Percentiles rank a stretch among this genome's conserved stretches.
Conservation (phyloP, 2,329 filamentous ascomycete species). For the Fusarium citri region DNA sequence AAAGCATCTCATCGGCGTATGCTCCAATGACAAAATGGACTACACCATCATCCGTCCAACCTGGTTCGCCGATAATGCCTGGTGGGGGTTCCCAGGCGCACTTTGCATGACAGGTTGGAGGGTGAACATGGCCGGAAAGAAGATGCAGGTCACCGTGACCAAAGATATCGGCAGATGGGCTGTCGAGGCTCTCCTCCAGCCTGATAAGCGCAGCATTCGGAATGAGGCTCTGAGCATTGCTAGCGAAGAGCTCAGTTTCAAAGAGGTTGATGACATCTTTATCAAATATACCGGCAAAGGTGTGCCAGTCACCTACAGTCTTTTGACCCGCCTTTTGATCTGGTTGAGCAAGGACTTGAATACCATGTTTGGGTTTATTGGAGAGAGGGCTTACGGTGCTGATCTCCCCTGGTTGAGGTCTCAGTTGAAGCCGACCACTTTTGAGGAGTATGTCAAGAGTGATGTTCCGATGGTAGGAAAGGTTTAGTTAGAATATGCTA, state of each 20-base stretch:
- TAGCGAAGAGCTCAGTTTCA: constrained; percentile 43
- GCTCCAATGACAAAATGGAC: constrained; percentile 34
- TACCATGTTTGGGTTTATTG: constrained; percentile 42
- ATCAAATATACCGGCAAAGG: constrained; percentile 34
- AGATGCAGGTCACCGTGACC: constrained; percentile 41
- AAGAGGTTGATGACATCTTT: constrained; percentile 38
- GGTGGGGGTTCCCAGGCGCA: constrained; percentile 42
- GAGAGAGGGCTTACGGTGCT: constrained; percentile 37
- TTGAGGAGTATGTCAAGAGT: constrained; percentile 36
- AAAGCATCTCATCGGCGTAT: constrained; percentile 61
- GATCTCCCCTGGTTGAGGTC: constrained; percentile 34
- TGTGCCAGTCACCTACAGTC: constrained; percentile 38
- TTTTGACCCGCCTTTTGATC: constrained; percentile 35
- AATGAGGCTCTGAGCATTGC: constrained; percentile 43
- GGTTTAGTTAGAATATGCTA: background rate
- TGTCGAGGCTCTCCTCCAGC: constrained; percentile 27
- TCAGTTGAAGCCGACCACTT: constrained; percentile 39
- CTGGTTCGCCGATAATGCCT: constrained; percentile 45
- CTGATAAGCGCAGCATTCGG: constrained; percentile 29
- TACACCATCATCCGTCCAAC: constrained; percentile 48
- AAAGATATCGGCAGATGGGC: constrained; percentile 46
- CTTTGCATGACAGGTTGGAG: constrained; percentile 46
- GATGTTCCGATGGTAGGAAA: constrained; percentile 14
- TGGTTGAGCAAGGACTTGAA: constrained; percentile 40
- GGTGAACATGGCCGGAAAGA: constrained; percentile 44